Base-by-base conservation (phyloP, 768 basidiomycete genomes). In the Leccinum pellstonianum region DNA sequence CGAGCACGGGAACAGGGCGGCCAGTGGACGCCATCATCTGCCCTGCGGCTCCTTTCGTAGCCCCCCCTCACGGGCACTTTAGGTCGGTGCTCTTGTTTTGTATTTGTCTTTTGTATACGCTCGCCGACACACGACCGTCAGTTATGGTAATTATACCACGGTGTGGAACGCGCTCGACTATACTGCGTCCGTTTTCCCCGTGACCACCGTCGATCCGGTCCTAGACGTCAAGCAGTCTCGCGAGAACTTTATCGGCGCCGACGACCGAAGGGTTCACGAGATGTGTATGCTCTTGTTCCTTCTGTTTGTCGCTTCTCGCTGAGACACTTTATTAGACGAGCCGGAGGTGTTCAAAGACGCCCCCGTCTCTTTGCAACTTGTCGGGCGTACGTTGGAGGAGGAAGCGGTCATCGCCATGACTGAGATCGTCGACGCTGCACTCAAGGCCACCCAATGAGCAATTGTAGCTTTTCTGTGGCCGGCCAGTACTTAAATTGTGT, bases 11-110 rank as follows among this genome's bases (percentile, higher is more conserved):
- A 0, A 92, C 88, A 0, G 88, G 86, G 2, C 74, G 91, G 2
- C 86, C 89, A 5, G 81, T 92, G 6, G 91, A 93, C 67, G 90
- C 86, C 2, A 83, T 93, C 63, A 86, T 93, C 37, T 74, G 78
- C 2, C 87, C 91, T 21, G 79, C 76, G 3, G 85, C 86, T 2
- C 79, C 88, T 2, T 85, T 76, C 66, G 73, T 79, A 1, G 86
- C 90, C 1, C 74, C 83, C 5, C 88, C 85, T 10, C 90, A 90
- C 66, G 88, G 88, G 15, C 69, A 69, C 52, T 81, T 81, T 59
- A 76, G 54, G 86, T 87, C 48, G 63, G 80, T 69, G 14, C 11
- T 46, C 3, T 21, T 14, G 25, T 21, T 31, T 14, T 0, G 21
- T 31, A 53, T 15, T 62, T 41, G 38, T 19, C 41, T 43, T n/a